Base-by-base conservation (phyloP, 495 filamentous ascomycete species). In the Penicillium waksmanii region DNA sequence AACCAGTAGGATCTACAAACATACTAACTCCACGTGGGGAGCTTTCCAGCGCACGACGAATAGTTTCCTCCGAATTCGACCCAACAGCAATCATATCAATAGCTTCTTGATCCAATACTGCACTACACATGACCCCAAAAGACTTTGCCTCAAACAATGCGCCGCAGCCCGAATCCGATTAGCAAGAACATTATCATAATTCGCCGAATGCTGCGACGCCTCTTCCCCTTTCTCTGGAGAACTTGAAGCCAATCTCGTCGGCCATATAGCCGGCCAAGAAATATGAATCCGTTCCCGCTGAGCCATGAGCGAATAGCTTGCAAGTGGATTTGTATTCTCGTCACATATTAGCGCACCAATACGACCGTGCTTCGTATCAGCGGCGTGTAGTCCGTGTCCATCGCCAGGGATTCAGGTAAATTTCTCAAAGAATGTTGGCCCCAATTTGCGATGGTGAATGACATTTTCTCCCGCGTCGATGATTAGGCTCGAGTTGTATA, bases 111-210 rank as follows among this genome's bases (percentile, higher is more conserved):
- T 66, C 70, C 9, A 77, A 58, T 19, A 65, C 60, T 0, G 73
- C 69, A 0, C 69, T 64, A 59, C 74, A 73, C 7, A 77, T 42
- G 2, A 79, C 67, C 0, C 75, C 77, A 53, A 79, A 79, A 44
- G 69, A 76, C 59, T 79, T 81, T 8, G 71, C 76, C 51, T 79
- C 77, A 81, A 81, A 55, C 74, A 78, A 52, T 81, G 76, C 2
- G 73, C 74, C 1, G 74, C 76, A 1, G 73, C 68, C 1, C 78
- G 62, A 15, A 64, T 71, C 19, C 69, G 58, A 46, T 78, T 80
- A 1, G 76, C 78, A 5, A 67, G 63, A 2, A 77, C 65, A 49
- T 81, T 79, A 44, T 78, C 73, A 57, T 74, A 81, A 38, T 73
- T 74, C 36, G 18, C 35, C 47, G 42, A 13, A 36, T 36, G 5